Conservation (phyloP, 2,329 filamentous ascomycete species). For the Teratosphaeria zuluensis region DNA sequence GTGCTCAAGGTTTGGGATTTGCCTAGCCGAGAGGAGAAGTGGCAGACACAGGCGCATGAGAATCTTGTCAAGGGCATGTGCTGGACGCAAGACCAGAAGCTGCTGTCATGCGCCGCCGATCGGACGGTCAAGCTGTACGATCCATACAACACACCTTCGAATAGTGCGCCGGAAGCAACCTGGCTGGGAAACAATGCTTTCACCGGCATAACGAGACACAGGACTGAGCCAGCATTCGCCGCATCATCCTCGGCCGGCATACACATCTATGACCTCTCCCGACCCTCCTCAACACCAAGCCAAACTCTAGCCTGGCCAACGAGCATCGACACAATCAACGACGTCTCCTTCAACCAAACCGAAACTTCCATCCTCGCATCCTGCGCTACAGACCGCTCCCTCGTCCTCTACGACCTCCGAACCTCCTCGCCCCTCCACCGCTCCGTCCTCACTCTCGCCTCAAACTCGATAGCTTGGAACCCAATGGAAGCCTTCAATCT, state of each 20-base stretch:
- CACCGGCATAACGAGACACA: slow-evolving; percentile 74
- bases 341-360: slow-evolving; percentile 82
- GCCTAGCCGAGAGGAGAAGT: slow-evolving; percentile 60
- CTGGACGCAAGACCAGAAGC: slow-evolving; percentile 77
- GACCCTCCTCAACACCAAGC: slow-evolving; percentile 64
- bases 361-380: slow-evolving; percentile 88
- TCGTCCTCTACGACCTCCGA: slow-evolving; percentile 86
- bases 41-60: slow-evolving; percentile 75
- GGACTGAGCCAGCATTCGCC: slow-evolving; percentile 68
- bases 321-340: slow-evolving; percentile 78
- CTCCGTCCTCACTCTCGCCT: slow-evolving; percentile 69
- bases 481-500: slow-evolving; percentile 97
- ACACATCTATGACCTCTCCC: slow-evolving; percentile 78
- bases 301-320: slow-evolving; percentile 83
- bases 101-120: slow-evolving; percentile 81
- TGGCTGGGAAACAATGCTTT: slow-evolving; percentile 80
- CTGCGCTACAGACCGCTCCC: slow-evolving; percentile 70
- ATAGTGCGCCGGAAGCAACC: slow-evolving; percentile 65
- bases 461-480: slow-evolving; percentile 82
- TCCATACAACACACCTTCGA: slow-evolving; percentile 64
- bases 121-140: slow-evolving; percentile 84
- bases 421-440: slow-evolving; percentile 76
- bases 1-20: slow-evolving; percentile 91
- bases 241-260: slow-evolving; percentile 64
- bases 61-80: slow-evolving; percentile 86